These are phyloP conservation scores for Rhodosporidiobolus sp. DNA, from an alignment of 768 basidiomycete genomes.

Conservation along the genomic window DNA sequence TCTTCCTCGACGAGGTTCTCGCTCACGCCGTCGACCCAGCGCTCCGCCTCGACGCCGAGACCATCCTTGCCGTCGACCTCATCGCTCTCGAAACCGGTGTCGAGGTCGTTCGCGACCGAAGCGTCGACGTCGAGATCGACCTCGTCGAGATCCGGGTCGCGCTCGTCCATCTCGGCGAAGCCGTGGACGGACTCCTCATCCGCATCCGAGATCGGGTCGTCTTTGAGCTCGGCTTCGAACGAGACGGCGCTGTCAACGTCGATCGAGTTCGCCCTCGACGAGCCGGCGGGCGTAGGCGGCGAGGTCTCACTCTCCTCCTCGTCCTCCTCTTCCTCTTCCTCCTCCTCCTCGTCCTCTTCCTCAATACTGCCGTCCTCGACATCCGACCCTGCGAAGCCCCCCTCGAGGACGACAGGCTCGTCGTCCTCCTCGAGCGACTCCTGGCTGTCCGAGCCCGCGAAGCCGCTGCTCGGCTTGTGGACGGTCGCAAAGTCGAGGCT, in stretches of 20 bases:
- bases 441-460: too few species aligned
- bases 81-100: neutral
- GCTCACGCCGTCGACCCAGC: constrained; percentile 12
- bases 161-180: neutral
- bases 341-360: neutral
- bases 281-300: too few species aligned
- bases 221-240: too few species aligned
- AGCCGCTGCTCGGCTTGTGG: too few species aligned
- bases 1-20: neutral
- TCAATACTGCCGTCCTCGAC: neutral
- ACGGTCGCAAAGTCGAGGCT: too few species aligned
- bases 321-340: neutral
- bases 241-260: neutral
- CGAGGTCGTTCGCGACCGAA: neutral
- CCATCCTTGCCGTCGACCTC: neutral
- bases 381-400: too few species aligned
- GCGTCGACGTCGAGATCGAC: neutral
- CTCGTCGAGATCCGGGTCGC: neutral
- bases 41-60: neutral
- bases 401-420: neutral
- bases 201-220: neutral
- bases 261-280: neutral
- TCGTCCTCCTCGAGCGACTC: neutral
- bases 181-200: neutral
- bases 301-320: neutral